Base-by-base conservation (phyloP, 2,329 filamentous ascomycete genomes). In the Fusarium agapanthi region DNA sequence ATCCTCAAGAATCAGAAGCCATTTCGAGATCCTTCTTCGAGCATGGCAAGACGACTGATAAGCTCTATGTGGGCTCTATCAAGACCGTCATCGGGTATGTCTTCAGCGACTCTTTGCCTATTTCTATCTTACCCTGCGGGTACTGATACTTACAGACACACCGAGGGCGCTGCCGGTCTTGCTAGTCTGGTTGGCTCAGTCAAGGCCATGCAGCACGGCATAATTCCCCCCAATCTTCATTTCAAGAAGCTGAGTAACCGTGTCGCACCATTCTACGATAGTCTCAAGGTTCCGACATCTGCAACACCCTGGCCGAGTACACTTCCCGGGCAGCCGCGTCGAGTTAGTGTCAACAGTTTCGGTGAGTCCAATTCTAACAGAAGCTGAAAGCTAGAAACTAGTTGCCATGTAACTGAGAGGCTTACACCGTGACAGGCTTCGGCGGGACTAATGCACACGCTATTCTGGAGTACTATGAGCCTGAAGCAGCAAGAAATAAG, bases 391-490 rank as follows among this genome's bases (percentile, higher is more conserved):
- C 37, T 38, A 38, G 37, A 10, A 20, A 22, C 10, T 20, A 38
- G 38, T 12, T n/a, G 38, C 22, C 20, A 40, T 40, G 20, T 13
- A 40, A 40, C 38, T n/a, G 38, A 40, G 12, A 40, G 20, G 20
- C 38, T 40, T n/a, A 40, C 38, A 40, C 20, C 22, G 20, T 40
- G 38, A 22, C 28, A 47, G 44, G 45, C 10, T 80, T 80, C 47
- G 83, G 83, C 1, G 82, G 83, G 6, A 67, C 79, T 14, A 83
- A 84, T 62, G 81, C 76, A 24, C 82, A 84, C 45, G 77, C 54
- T 20, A 57, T 57, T 22, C 15, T 57, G n/a, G 41, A 45, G 35
- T 65, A 8, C 53, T 43, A 43, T 30, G 32, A 40, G 38, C 38
- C 38, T 14, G 38, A 40, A 40, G 38, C 32, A n/a, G 16, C 32